Base-by-base conservation (phyloP, 139 green algal genomes). In the Auxenochlorella pyrenoidosa region DNA sequence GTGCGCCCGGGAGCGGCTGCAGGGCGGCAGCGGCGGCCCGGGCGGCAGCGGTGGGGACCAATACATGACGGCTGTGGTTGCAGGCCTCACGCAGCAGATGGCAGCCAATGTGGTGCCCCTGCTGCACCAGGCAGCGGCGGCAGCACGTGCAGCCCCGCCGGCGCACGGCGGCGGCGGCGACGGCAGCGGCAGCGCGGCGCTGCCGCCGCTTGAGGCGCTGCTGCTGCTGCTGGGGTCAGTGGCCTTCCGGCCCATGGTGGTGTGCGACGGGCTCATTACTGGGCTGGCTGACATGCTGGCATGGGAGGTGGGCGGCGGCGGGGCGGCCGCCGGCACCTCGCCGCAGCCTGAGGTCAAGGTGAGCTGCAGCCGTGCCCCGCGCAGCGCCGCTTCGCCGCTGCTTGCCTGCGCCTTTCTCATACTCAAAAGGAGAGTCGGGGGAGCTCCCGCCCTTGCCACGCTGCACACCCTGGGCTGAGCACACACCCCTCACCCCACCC, bases 161-260 rank as follows among this genome's bases (percentile, higher is more conserved):
- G 15, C 32, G 22, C 18, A 10, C 3, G 34, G n/a, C n/a, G 2
- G 24, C 58, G 36, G 54, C 36, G 58, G 34, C 5, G 51, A 47
- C 5, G 32, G 82, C 66, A 71, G 66, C 82, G 32, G 43, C 47
- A 71, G 75, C 66, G 86, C n/a, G 5, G 36, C 75, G 10, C 71
- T 96, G 68, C 66, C 40, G 44, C 85, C 87, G 34, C 88, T 95
- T 54, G 60, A 93, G 16, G 88, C 94, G 21, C 63, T 98, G 70
- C 90, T 95, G 34, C 91, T 94, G 86, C 87, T 98, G 63, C 77
- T 98, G 12, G 92, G 87, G 26, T 94, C 88, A 36, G 88, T 85
- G 0, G 90, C 88, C 41, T 94, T 97, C 82, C 89, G 94, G 3
- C 47, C 85, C 5, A 78, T 84, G 24, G 87, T 93, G 10, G 88